Base-by-base conservation (phyloP, 805 yeast genomes). In the Pichia paraexigua region DNA sequence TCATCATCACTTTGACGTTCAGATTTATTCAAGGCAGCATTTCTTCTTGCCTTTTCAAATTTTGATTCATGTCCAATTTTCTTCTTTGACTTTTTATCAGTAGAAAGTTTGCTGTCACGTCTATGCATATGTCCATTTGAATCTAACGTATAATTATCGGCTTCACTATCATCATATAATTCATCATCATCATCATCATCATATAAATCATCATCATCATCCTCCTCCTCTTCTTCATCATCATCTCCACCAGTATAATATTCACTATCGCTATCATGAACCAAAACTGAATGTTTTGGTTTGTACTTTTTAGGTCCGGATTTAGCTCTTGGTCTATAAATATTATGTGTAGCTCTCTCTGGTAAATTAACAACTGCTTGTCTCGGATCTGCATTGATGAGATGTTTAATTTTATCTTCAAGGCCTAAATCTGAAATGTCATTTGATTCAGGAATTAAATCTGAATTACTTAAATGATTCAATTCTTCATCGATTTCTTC, bases 1-100 rank as follows among this genome's bases (percentile, higher is more conserved):
- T 71, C 73, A 44, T 71, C 71, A 43, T 64, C 69, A 50, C 66
- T 65, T 41, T 67, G 69, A 46, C 69, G 58, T 22, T 60, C 62
- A 2, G 65, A 58, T 18, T 52, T 46, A 21, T 55, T 56, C 42
- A 65, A 57, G 2, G 68, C 69, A 12, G 65, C 67, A 41, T 62
- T 51, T 46, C 71, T 58, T 49, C 68, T 58, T 12, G 60, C 61
- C 37, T 63, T 57, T 41, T 66, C 70, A 41, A 49, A 53, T 46
- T 62, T 61, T 2, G 63, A 49, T 43, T 63, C 65, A 15, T 50
- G 54, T 17, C 28, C 47, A 41, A 41, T 24, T 30, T 17, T 15
- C 9, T 39, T 18, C 13, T 30, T 15, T 20, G 10, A n/a, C 28
- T 43, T 44, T 44, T 20, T 21, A 28, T 13, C 25, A 12, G 42